phyloP scores from a whole-genome alignment of 208 protist species.

The Herpetomonas tarakana region DNA sequence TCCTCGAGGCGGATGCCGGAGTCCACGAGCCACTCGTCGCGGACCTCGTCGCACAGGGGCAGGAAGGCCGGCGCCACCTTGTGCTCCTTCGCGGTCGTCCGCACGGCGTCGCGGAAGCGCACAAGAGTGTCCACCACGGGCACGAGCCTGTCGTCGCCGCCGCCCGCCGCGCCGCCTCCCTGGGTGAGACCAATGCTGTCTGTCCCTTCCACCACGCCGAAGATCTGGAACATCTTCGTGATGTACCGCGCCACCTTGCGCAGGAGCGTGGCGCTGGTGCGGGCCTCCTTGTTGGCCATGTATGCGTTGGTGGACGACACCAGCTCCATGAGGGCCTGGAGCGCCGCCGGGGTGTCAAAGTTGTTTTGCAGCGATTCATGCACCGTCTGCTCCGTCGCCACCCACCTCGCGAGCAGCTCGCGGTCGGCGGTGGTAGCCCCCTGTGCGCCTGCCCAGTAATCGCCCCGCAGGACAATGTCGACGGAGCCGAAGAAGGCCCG shows the following conservation, averaged over 20 bases:
- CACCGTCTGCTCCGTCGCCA: constrained; percentile 58
- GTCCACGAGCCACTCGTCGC: constrained; percentile 74
- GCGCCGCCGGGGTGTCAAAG: constrained; percentile 91
- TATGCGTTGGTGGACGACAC: constrained; percentile 88
- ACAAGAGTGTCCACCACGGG: constrained; percentile 67
- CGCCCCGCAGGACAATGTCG: constrained; percentile 47
- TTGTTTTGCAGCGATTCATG: constrained; percentile 89
- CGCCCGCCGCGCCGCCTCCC: constrained; percentile 13
- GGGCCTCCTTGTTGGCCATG: constrained; percentile 27
- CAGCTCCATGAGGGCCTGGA: constrained; percentile 69
- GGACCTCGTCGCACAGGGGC: constrained; percentile 67
- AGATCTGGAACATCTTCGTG: constrained; percentile 90
- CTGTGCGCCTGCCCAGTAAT: constrained; percentile 35
- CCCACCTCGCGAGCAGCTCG: constrained; percentile 36
- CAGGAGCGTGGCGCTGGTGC: constrained; percentile 66
- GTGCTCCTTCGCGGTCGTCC: constrained; percentile 43
- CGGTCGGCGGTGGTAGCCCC: constrained; percentile 53
- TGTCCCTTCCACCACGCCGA: constrained; percentile 87
- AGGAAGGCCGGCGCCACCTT: constrained; percentile 51
- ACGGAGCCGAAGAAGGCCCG: constrained; percentile 84
- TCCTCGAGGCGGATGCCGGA: constrained; percentile 85
- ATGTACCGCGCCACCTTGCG: constrained; percentile 81
- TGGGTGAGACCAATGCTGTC: constrained; percentile 60
- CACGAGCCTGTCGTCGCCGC: constrained; percentile 21
- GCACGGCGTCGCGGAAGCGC: constrained; percentile 71